Evolutionary conservation across 441 rosid genomes (phyloP).

Genomic region (Pelargonium australe): DNA sequence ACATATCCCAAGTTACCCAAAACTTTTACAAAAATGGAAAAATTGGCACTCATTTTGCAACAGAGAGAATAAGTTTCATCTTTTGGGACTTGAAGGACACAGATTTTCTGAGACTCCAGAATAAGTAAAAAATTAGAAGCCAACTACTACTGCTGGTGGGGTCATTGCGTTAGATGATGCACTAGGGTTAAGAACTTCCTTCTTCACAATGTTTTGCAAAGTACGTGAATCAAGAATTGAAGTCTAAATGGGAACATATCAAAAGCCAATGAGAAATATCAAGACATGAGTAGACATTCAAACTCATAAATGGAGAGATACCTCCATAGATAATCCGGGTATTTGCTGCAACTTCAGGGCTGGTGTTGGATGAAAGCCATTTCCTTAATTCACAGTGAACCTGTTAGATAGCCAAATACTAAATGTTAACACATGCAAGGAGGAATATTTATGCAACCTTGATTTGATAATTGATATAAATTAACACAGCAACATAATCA

Average conservation of each 20-base stretch:
- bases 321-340: constrained; percentile 72
- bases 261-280: neutral
- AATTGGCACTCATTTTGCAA: no score
- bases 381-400: constrained; percentile 57
- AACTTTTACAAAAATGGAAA: no score
- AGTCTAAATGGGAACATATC: neutral
- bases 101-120: neutral
- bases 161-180: neutral
- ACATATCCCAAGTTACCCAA: no score
- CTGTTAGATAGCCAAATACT: constrained; percentile 22
- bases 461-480: neutral
- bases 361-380: constrained; percentile 49
- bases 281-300: no score
- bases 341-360: constrained; percentile 48
- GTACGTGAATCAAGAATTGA: neutral
- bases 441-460: neutral
- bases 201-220: neutral
- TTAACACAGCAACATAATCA: neutral
- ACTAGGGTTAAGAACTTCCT: no score
- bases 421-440: neutral
- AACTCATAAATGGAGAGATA: constrained; percentile 13
- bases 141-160: neutral
- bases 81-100: neutral
- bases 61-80: no score
- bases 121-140: neutral